Evolutionary conservation across 1,284 basidiomycete species (phyloP), one percentile per base, ranked within the genome.

Genomic region (Ustilago shanxiensis): DNA sequence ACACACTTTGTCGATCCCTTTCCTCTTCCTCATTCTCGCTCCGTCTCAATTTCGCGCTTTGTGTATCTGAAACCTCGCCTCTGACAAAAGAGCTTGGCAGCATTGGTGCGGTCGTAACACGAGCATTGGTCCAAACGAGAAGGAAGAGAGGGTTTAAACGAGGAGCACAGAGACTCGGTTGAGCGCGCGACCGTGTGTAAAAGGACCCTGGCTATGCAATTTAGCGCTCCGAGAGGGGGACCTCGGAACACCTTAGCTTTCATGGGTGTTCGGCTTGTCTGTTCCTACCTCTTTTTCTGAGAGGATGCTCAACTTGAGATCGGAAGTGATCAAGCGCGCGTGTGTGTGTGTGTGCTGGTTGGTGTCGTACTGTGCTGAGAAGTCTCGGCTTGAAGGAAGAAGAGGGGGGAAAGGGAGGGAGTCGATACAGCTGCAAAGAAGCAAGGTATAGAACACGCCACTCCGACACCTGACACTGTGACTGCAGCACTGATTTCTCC

Each of bases 201-300:
- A 37, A 16, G 35, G 35, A 37, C 35, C 35, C 41, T 44, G 41
- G 41, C 41, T 44, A 44, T 44, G 41, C 41, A 44, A 44, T 44
- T 44, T 22, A 20, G 11, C n/a, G 41, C 41, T 44, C 41, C 41
- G 41, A 44, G n/a, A 20, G 8, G 18, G n/a, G n/a, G 16, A 18
- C 41, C 41, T 44, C 20, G 41, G 20, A 44, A 44, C n/a, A 44
- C 41, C 41, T 44, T 14, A 8, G 41, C 41, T 44, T 44, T 44
- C 41, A 44, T 44, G 41, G 41, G 7, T 8, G 41, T 44, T 44
- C 41, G 41, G 41, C 41, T 20, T 22, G 7, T 7, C 6, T 20
- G n/a, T 44, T 44, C 41, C 41, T 18, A 6, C 31, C 18, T 44
- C 7, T 7, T 6, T 5, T 33, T 6, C 5, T 33, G 11, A 5